Evolutionary conservation across 805 yeast genomes (phyloP), one percentile per base, ranked within the genome.

Genomic region (Teunomyces barrocoloradensis): DNA sequence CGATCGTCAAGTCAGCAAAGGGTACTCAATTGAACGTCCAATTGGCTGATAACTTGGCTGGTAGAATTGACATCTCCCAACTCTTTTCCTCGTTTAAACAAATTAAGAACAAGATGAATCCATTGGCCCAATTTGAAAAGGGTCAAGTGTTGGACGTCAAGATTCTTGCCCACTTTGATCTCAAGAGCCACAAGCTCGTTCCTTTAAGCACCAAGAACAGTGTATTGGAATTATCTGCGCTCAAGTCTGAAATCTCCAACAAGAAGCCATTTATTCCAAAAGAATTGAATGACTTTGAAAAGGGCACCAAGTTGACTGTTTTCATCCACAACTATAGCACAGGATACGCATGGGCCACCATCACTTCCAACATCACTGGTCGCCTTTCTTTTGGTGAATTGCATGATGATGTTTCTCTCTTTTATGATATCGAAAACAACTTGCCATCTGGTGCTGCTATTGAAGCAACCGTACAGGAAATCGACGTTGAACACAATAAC

Each of bases 11-110:
- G 42, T 70, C 84, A 1, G 77, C 87, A 32, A 87, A 86, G 61
- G 81, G 79, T 28, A 81, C 88, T 5, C 94, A 88, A 67, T 69
- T 91, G 54, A 83, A 84, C 56, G 86, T 91, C 15, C 78, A 78
- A 43, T 71, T 90, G 40, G 90, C 94, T 45, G 94, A 85, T 50
- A 84, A 86, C 60, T 72, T 82, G 51, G 86, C 80, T 57, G 97
- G 96, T 33, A 80, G 95, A 61, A 68, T 91, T 49, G 96, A 89
- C 56, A 73, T 85, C 13, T 78, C 90, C 13, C 87, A 89, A 65
- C 69, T 86, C 34, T 86, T 79, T 65, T 82, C 80, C 45, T 54
- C 64, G 0, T 64, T 71, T 50, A 65, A 69, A 2, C 84, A 80
- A 25, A 85, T 90, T 41, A 66, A 73, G 45, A 82, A 88, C 59